Percentiles rank a stretch among this genome's conserved stretches.
Evolutionary conservation across 306 rosid genomes (phyloP).

Genomic region (Dryas drummondii): DNA sequence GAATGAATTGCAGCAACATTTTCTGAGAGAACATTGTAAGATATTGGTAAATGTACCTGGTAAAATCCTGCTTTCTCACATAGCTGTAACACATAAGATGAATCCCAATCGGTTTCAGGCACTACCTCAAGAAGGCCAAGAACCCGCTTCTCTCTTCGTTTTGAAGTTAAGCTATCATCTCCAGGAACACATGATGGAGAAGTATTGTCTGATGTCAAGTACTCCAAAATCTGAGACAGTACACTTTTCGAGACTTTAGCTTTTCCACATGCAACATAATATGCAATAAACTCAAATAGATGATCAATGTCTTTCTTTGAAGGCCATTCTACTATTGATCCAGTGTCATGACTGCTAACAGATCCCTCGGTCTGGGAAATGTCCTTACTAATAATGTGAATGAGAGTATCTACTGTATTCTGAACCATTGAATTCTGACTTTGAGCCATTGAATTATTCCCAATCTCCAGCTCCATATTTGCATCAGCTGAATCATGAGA

Average conservation of each 20-base stretch:
- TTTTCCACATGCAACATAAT: constrained; percentile 69
- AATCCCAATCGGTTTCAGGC: constrained; percentile 80
- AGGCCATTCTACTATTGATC: constrained; percentile 53
- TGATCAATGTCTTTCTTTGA: constrained; percentile 63
- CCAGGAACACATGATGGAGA: constrained; percentile 35
- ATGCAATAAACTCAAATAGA: constrained; percentile 75
- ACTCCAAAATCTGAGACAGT: constrained; percentile 69
- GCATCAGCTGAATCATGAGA: constrained; percentile 39
- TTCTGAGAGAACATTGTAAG: constrained; percentile 24
- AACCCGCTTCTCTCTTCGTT: constrained; percentile 80
- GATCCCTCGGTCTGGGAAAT: constrained; percentile 45
- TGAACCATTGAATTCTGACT: constrained; percentile 58
- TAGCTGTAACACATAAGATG: constrained; percentile 62
- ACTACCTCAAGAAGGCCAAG: constrained; percentile 80
- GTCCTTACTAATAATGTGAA: constrained; percentile 52
- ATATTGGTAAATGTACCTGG: constrained; percentile 52
- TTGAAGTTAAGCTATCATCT: constrained; percentile 41
- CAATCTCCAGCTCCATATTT: constrained; percentile 33
- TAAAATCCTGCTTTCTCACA: constrained; percentile 74
- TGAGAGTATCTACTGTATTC: constrained; percentile 68
- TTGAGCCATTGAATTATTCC: constrained; percentile 32
- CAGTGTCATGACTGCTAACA: constrained; percentile 34
- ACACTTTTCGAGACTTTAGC: constrained; percentile 67
- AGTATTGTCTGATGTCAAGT: constrained; percentile 57
- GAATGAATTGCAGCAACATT: constrained; percentile 24